Conservation (phyloP, 192 early-diverging fungal genomes). For the Paraglomus brasilianum region DNA sequence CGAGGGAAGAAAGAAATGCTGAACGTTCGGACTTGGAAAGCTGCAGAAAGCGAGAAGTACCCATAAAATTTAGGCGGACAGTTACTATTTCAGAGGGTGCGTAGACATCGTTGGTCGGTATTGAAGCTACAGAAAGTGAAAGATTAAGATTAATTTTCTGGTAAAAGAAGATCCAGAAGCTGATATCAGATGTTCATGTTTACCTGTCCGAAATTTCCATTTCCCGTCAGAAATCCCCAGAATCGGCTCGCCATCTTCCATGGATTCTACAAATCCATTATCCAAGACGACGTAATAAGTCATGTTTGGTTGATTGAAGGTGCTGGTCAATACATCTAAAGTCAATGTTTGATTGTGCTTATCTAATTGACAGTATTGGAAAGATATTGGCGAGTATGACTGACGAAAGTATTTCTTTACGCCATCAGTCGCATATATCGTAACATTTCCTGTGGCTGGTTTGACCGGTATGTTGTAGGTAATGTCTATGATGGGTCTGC, state of each 20-base stretch:
- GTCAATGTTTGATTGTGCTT: not conserved
- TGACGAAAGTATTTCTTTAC: too few relatives aligned
- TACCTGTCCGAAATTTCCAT: not conserved
- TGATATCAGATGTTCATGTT: not conserved
- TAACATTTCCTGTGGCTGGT: too few relatives aligned
- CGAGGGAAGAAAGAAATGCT: too few relatives aligned
- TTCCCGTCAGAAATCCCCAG: not conserved
- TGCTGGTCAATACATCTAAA: not conserved
- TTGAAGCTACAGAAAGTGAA: not conserved
- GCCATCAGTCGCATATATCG: too few relatives aligned
- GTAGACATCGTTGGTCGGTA: too few relatives aligned
- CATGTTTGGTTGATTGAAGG: constrained; percentile 8
- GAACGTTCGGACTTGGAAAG: too few relatives aligned
- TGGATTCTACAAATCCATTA: not conserved
- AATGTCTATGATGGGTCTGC: too few relatives aligned
- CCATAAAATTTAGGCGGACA: too few relatives aligned
- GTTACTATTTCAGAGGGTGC: too few relatives aligned
- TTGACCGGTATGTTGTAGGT: too few relatives aligned
- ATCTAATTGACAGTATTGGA: not conserved
- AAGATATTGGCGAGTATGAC: not conserved
- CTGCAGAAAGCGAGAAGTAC: too few relatives aligned
- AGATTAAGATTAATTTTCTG: too few relatives aligned
- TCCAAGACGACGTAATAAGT: not conserved
- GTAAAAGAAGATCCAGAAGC: not conserved
- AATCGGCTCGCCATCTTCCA: not conserved